Conservation (phyloP, 2,329 filamentous ascomycete species). For the Ceratocystis destructans region DNA sequence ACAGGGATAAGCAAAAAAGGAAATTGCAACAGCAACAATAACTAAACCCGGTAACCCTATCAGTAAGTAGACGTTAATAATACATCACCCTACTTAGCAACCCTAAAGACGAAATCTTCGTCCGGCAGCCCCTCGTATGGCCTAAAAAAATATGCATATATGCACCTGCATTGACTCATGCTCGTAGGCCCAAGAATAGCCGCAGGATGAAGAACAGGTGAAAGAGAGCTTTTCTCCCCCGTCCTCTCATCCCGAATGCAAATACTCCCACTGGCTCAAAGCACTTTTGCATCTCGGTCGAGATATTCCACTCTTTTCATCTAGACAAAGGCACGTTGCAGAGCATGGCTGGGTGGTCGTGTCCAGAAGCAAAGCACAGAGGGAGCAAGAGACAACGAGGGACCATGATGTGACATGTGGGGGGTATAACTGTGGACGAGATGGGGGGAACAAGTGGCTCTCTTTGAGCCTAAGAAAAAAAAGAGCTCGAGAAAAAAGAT, state of each 20-base stretch:
- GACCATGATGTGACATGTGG: constrained; percentile 4
- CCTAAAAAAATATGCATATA: too few species aligned
- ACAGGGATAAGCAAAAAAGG: too few species aligned
- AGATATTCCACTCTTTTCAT: background rate
- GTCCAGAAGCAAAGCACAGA: background rate
- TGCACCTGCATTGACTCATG: too few species aligned
- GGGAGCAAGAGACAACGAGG: background rate
- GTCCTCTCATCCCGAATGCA: background rate
- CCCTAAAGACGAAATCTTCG: too few species aligned
- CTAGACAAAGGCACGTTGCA: background rate
- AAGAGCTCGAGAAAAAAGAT: background rate
- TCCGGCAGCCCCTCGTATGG: too few species aligned
- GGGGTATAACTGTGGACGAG: background rate
- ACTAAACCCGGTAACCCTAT: too few species aligned
- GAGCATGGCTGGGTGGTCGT: background rate
- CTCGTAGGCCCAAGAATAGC: too few species aligned
- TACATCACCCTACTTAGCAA: too few species aligned
- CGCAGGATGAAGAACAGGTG: too few species aligned
- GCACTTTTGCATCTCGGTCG: background rate
- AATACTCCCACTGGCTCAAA: background rate
- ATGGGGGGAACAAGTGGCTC: background rate
- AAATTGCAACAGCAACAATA: too few species aligned
- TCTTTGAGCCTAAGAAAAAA: background rate
- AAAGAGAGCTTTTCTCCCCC: too few species aligned
- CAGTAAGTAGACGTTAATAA: too few species aligned